Base-by-base conservation (phyloP, 1,284 basidiomycete genomes). In the Cryptococcus floricola region DNA sequence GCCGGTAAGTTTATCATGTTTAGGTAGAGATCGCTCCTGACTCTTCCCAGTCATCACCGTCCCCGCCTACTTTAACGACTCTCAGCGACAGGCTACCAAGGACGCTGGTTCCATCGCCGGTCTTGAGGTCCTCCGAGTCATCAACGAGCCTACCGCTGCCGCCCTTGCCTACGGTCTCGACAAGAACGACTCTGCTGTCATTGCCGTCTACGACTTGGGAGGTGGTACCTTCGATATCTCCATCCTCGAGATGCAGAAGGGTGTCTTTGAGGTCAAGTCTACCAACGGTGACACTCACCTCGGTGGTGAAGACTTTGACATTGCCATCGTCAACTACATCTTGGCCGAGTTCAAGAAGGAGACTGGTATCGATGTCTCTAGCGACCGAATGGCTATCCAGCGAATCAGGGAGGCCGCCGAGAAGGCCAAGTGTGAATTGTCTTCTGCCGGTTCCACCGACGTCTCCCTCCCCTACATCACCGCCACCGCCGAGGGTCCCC, bases 231-330 rank as follows among this genome's bases (percentile, higher is more conserved):
- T 94, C 78, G 93, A 98, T 91, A 90, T 98, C 69, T 98, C 95
- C 38, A 93, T 98, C 66, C 83, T 98, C 45, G 92, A 97, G 80
- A 98, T 98, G 91, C 91, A 96, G 78, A 94, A 96, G 80, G 95
- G 95, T 68, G 93, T 98, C 25, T 98, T 98, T 77, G 95, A 98
- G 78, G 95, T 98, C 75, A 97, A 97, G 82, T 97, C 95, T 1
- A 98, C 95, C 63, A 97, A 97, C 75, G 95, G 95, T 79, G 94
- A 98, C 79, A 98, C 95, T 25, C 95, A 98, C 77, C 85, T 98
- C 59, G 95, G 95, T 79, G 95, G 95, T 77, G 95, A 98, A 80
- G 95, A 98, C 79, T 98, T 98, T 71, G 93, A 98, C 74, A 88
- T 96, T 65, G 80, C 86, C 47, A 85, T 98, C 42, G 88, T 98